Evolutionary conservation across 2,329 filamentous ascomycete genomes (phyloP).

Genomic region (Phymatotrichopsis omnivora): DNA sequence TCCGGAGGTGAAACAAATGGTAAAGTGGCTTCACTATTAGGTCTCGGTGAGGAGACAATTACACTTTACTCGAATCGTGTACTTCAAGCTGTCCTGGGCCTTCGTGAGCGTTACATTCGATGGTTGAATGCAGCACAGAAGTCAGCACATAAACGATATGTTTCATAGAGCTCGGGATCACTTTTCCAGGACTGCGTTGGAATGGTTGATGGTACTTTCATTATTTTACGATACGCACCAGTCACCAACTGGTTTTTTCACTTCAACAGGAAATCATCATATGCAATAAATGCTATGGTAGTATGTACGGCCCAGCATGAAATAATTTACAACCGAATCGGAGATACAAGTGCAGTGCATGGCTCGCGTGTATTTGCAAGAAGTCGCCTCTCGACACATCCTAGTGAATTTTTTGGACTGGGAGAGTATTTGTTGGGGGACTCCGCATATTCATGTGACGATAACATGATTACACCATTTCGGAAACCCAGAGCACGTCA

Average conservation of each 20-base stretch:
- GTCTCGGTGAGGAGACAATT: background rate
- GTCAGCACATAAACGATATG: background rate
- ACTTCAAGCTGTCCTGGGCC: background rate
- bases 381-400: background rate
- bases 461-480: background rate
- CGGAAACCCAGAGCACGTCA: background rate
- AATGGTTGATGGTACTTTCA: constrained; percentile 4
- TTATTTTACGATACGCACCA: background rate
- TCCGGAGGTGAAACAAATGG: background rate
- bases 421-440: constrained; percentile 1
- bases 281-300: background rate
- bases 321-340: background rate
- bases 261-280: background rate
- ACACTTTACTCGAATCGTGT: background rate
- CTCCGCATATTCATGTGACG: constrained; percentile 2
- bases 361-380: background rate
- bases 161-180: background rate
- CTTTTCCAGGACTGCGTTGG: constrained; percentile 1
- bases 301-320: background rate
- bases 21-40: background rate
- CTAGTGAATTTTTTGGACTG: background rate
- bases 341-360: background rate
- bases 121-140: background rate
- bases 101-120: background rate
- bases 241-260: background rate